A percentile compares a stretch with the other conserved stretches of the same genome.
Evolutionary conservation across 2,329 filamentous ascomycete species (phyloP).

Genomic region (Coniella lustricola): DNA sequence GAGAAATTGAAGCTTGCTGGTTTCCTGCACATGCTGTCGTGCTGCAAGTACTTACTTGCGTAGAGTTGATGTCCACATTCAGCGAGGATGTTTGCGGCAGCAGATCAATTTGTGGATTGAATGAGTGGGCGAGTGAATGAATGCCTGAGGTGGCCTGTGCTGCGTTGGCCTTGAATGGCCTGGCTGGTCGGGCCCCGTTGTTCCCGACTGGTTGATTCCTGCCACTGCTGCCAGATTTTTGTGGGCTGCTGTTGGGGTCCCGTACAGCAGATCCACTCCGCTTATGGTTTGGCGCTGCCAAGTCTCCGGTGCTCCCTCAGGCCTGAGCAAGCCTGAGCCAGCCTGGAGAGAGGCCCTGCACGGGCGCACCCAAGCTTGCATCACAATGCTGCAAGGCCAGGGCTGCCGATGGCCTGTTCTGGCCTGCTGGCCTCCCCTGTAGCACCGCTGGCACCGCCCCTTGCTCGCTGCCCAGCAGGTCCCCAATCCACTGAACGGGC

Average conservation of each 20-base stretch:
- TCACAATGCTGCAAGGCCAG: too few relatives aligned
- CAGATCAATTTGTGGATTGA: slow-evolving; percentile 4
- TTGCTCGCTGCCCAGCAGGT: background rate
- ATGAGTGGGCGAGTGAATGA: too few relatives aligned
- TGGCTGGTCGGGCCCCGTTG: background rate
- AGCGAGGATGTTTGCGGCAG: slow-evolving; percentile 4
- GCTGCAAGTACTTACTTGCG: too few relatives aligned
- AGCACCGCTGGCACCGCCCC: background rate
- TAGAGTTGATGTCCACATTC: background rate
- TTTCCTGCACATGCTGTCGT: too few relatives aligned
- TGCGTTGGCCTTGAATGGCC: too few relatives aligned
- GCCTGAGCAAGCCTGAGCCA: too few relatives aligned
- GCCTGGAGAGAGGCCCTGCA: background rate
- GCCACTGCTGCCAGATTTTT: background rate
- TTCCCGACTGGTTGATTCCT: slow-evolving; percentile 1
- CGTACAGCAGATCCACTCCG: background rate
- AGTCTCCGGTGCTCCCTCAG: background rate
- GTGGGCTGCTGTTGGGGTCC: background rate
- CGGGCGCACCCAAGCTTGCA: too few relatives aligned
- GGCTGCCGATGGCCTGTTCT: background rate
- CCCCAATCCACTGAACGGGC: background rate
- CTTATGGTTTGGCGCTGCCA: background rate
- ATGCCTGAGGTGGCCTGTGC: too few relatives aligned
- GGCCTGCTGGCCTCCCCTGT: too few relatives aligned
- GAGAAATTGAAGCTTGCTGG: too few relatives aligned